A percentile compares a stretch with the other conserved stretches of the same genome.
Evolutionary conservation across 2,329 filamentous ascomycete genomes (phyloP).

Genomic region (Ophioceras dolichostomum): DNA sequence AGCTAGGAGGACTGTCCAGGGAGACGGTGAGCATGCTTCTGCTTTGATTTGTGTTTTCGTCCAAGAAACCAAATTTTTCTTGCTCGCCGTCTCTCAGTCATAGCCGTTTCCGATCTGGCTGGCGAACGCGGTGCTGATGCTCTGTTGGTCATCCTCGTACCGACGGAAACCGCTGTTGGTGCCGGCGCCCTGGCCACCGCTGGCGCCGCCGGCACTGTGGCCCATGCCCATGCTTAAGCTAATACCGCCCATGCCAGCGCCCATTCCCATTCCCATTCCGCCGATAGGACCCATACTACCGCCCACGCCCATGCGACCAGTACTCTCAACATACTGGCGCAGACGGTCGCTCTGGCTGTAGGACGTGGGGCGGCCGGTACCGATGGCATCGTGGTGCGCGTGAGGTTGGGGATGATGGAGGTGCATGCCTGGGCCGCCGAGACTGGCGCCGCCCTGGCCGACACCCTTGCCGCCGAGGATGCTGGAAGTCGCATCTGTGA

Average conservation of each 20-base stretch:
- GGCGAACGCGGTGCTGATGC: conserved; percentile 90
- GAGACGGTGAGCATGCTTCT: too few species aligned
- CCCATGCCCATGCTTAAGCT: too few species aligned
- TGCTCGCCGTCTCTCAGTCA: conserved; percentile 26
- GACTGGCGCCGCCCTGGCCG: conserved; percentile 76
- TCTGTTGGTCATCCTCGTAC: conserved; percentile 89
- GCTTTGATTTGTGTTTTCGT: too few species aligned
- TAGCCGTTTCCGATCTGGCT: conserved; percentile 70
- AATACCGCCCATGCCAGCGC: too few species aligned
- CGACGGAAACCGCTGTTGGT: conserved; percentile 50
- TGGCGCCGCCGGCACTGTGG: too few species aligned
- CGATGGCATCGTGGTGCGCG: conserved; percentile 68
- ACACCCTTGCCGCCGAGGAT: conserved; percentile 64
- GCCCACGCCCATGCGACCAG: conserved; percentile 44
- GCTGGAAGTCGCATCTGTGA: conserved; percentile 71
- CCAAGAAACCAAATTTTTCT: too few species aligned
- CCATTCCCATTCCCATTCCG: too few species aligned
- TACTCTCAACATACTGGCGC: conserved; percentile 87
- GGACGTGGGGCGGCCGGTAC: conserved; percentile 45
- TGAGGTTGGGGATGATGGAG: too few species aligned
- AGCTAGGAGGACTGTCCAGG: too few species aligned
- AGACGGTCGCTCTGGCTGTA: conserved; percentile 80
- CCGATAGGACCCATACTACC: too few species aligned
- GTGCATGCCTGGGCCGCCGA: too few species aligned
- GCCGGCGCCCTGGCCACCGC: too few species aligned